phyloP scores from a whole-genome alignment of 306 rosid species.

The Pyrus communis region DNA sequence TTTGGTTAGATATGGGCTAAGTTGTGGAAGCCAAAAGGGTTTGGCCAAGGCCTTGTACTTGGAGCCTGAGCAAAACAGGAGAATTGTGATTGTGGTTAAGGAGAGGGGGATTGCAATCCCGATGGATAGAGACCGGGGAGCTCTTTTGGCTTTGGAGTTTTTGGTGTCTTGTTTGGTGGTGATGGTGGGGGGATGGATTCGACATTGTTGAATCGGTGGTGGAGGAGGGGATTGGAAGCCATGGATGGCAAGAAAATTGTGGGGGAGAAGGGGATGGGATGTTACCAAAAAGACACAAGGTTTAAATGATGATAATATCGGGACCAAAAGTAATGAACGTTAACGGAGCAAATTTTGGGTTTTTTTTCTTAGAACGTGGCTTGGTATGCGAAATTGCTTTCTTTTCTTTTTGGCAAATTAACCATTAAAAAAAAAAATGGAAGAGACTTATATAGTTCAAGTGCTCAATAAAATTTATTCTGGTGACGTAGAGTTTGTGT shows the following conservation, averaged over 20 bases:
- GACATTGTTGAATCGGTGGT: background rate
- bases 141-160: constrained; percentile 23
- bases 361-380: too few species aligned
- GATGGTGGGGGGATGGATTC: background rate
- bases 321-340: too few species aligned
- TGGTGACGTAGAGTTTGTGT: too few species aligned
- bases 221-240: constrained; percentile 4
- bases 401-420: too few species aligned
- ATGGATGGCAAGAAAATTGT: background rate
- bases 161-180: constrained; percentile 21
- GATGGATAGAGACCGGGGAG: constrained; percentile 38
- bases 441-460: too few species aligned
- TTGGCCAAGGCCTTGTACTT: constrained; percentile 20
- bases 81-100: constrained; percentile 22
- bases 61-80: constrained; percentile 38
- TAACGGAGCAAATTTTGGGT: too few species aligned
- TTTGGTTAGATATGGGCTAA: background rate
- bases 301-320: too few species aligned
- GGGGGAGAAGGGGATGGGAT: background rate
- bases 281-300: too few species aligned
- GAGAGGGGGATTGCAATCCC: constrained; percentile 41
- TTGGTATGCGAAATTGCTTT: too few species aligned
- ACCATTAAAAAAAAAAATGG: too few species aligned
- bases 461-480: too few species aligned
- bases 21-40: constrained; percentile 55